Conservation (phyloP, 257 asterid genomes). For the Plectranthus barbatus region DNA sequence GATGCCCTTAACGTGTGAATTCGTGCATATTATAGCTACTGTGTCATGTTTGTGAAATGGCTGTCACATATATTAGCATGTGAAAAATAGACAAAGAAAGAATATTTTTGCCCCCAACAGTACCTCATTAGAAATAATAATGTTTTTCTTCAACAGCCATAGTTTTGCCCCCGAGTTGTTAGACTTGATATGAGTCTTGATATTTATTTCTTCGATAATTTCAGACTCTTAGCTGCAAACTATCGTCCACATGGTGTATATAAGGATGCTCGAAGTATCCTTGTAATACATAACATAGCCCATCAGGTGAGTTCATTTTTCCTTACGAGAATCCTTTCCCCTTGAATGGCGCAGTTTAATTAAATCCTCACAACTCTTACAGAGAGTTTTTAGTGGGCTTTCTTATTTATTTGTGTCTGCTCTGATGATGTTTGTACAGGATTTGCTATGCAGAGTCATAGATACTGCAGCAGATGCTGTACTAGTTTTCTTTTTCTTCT, state of each 20-base stretch:
- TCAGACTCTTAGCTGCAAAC: conserved; percentile 88
- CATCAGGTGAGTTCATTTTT: conserved; percentile 61
- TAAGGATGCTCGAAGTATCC: conserved; percentile 83
- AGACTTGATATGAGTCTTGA: conserved; percentile 4
- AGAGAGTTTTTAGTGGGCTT: background rate
- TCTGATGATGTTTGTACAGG: background rate
- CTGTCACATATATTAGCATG: background rate
- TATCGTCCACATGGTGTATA: conserved; percentile 93
- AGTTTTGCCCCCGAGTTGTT: background rate
- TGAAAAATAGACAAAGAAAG: background rate
- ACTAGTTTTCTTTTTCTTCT: background rate
- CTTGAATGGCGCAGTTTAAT: background rate
- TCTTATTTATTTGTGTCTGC: background rate
- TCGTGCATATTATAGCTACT: background rate
- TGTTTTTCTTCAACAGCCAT: background rate
- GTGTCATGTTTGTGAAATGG: background rate
- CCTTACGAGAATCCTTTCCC: background rate
- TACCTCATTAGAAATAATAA: background rate
- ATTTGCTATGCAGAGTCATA: too few relatives aligned
- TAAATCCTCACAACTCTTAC: background rate
- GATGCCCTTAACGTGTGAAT: background rate
- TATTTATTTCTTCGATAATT: conserved; percentile 12
- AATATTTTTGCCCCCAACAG: background rate
- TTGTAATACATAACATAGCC: conserved; percentile 87
- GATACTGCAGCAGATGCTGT: background rate